These are phyloP conservation scores for Jackrogersella multiformis DNA, from an alignment of 495 filamentous ascomycete genomes.

Conservation along the genomic window DNA sequence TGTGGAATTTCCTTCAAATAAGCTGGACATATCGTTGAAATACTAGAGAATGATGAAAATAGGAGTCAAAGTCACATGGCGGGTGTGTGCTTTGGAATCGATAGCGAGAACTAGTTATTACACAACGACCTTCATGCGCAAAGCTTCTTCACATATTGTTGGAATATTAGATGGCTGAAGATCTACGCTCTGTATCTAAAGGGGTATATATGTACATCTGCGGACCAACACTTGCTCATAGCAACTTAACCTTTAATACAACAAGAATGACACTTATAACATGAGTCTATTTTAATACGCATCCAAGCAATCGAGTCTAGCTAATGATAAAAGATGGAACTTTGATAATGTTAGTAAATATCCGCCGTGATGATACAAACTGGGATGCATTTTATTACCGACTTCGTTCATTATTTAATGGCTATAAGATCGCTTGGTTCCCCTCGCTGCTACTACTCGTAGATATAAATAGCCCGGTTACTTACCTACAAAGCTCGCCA, in stretches of 20 bases:
- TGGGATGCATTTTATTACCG: constrained; percentile 45
- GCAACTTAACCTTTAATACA: too few relatives aligned
- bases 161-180: too few relatives aligned
- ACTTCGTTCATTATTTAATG: constrained; percentile 43
- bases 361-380: constrained; percentile 32
- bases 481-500: constrained; percentile 4
- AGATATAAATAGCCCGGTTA: background rate
- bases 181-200: too few relatives aligned
- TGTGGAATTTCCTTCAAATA: constrained; percentile 47
- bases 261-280: too few relatives aligned
- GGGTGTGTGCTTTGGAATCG: constrained; percentile 35
- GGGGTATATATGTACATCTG: too few relatives aligned
- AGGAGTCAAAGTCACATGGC: constrained; percentile 38
- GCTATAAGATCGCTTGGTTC: constrained; percentile 23
- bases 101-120: constrained; percentile 28
- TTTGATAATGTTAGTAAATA: constrained; percentile 6
- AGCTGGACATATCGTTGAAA: constrained; percentile 44
- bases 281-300: too few relatives aligned
- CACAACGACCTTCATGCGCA: constrained; percentile 21
- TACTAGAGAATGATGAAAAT: constrained; percentile 41
- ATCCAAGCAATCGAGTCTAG: background rate
- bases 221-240: too few relatives aligned
- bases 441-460: constrained; percentile 15
- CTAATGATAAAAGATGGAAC: background rate
- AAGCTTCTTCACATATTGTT: constrained; percentile 7